Base-by-base conservation (phyloP, 2,329 filamentous ascomycete species). In the Aspergillus sp. region DNA sequence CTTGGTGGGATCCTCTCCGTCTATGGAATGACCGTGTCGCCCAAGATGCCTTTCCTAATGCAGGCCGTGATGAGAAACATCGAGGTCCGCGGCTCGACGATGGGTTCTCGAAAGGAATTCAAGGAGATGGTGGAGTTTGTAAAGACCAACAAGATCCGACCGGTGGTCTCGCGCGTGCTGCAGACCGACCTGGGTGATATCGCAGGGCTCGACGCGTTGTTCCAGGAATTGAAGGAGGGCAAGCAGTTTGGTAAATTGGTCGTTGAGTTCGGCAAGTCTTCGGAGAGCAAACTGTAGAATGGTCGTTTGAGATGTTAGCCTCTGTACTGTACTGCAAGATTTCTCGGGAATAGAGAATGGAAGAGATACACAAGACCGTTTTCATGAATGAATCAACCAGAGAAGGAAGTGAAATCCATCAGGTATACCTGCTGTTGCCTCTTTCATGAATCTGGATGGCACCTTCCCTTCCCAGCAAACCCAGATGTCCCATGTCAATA, bases 171-270 rank as follows among this genome's bases (percentile, higher is more conserved):
- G 64, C 84, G 89, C 55, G 85, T 88, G 0, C 85, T 90, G 14
- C 85, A 86, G 65, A 68, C 69, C 2, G 91, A 91, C 0, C 76
- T 96, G 65, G 87, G 90, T 55, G 88, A 93, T 67, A 67, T 96
- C 6, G 82, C 87, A n/a, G 89, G 81, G n/a, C 90, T 98, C 56
- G 87, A 98, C 61, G 82, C 81, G 0, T 75, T 97, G 54, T 98
- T 96, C 73, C 87, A 91, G 46, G 92, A 96, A 54, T 96, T 98
- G 86, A 91, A 90, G 72, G 85, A 86, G 6, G 91, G 89, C 0
- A 87, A 80, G 63, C 94, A 98, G 76, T 96, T 98, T 80, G 95
- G 94, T 11, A 98, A 98, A 78, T 76, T 98, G 67, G 92, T 97
- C 1, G 85, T 97, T 65, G 85, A 91, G 68, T 84, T 93, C 68